These are phyloP conservation scores for Sphaerulina vaccinii DNA, from an alignment of 2,329 filamentous ascomycete genomes.

Conservation along the genomic window DNA sequence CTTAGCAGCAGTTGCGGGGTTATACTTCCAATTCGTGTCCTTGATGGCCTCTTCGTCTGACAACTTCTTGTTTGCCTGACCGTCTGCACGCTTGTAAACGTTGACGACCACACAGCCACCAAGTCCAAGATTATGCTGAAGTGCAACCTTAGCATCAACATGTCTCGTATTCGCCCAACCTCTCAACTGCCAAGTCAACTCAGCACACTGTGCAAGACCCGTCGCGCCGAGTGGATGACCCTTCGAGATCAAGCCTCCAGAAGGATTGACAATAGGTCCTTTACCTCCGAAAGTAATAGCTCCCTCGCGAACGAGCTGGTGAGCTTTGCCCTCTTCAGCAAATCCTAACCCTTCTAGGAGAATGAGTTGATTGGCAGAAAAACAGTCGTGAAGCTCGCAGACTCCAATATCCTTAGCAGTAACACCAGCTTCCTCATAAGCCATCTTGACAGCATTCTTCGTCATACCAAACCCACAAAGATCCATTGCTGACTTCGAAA, in stretches of 20 bases:
- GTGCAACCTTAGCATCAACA: constrained; percentile 64
- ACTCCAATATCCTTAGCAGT: constrained; percentile 70
- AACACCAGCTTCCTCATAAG: constrained; percentile 71
- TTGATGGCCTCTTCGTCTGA: constrained; percentile 64
- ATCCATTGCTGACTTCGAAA: constrained; percentile 78
- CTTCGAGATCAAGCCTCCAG: constrained; percentile 91
- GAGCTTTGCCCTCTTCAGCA: constrained; percentile 73
- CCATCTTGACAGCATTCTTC: constrained; percentile 64
- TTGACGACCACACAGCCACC: constrained; percentile 89
- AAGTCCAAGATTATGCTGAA: constrained; percentile 92
- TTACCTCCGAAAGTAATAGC: constrained; percentile 88
- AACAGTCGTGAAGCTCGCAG: constrained; percentile 94
- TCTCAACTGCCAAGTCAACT: constrained; percentile 90
- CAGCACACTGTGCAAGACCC: constrained; percentile 91
- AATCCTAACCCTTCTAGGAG: constrained; percentile 84
- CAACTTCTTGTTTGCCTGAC: constrained; percentile 60
- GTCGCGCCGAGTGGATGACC: constrained; percentile 92
- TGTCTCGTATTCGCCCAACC: constrained; percentile 89
- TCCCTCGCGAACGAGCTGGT: constrained; percentile 81
- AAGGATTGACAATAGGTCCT: constrained; percentile 82
- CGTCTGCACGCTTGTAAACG: constrained; percentile 83
- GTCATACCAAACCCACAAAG: constrained; percentile 88
- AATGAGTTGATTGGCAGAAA: constrained; percentile 92
- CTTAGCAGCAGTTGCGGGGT: constrained; percentile 84
- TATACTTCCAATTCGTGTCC: constrained; percentile 75